These are phyloP conservation scores for Iodosphaeria phyllophila DNA, from an alignment of 2,329 filamentous ascomycete genomes.

Conservation along the genomic window DNA sequence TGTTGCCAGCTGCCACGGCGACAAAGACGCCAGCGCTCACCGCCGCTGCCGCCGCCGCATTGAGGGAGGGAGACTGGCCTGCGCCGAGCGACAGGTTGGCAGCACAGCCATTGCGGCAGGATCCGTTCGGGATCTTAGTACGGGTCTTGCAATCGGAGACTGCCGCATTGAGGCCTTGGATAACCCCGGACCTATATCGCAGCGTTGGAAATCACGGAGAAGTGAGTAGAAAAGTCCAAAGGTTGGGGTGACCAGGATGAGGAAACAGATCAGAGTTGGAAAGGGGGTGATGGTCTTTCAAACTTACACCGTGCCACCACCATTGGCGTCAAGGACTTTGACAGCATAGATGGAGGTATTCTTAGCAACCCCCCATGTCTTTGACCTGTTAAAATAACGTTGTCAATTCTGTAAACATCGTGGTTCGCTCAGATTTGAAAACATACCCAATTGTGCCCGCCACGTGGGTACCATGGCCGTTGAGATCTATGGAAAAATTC, in stretches of 20 bases:
- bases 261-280: too few species aligned
- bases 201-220: too few species aligned
- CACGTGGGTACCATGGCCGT: constrained; percentile 29
- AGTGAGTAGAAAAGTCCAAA: too few species aligned
- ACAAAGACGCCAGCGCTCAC: constrained; percentile 28
- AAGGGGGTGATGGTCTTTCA: too few species aligned
- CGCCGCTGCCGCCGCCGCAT: constrained; percentile 27
- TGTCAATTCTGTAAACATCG: too few species aligned
- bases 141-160: constrained; percentile 15
- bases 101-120: constrained; percentile 24
- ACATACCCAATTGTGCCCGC: constrained; percentile 24
- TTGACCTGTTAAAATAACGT: too few species aligned
- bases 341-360: constrained; percentile 21
- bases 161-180: constrained; percentile 25
- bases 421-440: too few species aligned
- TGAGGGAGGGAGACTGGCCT: constrained; percentile 22
- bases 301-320: constrained; percentile 18
- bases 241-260: too few species aligned
- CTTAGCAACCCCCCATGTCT: constrained; percentile 26
- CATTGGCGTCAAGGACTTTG: constrained; percentile 22
- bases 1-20: constrained; percentile 37
- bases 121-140: too few species aligned
- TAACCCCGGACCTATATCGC: constrained; percentile 20
- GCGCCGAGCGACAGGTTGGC: constrained; percentile 40
- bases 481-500: constrained; percentile 15